A percentile compares a stretch with the other conserved stretches of the same genome.
Evolutionary conservation across 2,329 filamentous ascomycete species (phyloP).

Genomic region (Daldinia sp.): DNA sequence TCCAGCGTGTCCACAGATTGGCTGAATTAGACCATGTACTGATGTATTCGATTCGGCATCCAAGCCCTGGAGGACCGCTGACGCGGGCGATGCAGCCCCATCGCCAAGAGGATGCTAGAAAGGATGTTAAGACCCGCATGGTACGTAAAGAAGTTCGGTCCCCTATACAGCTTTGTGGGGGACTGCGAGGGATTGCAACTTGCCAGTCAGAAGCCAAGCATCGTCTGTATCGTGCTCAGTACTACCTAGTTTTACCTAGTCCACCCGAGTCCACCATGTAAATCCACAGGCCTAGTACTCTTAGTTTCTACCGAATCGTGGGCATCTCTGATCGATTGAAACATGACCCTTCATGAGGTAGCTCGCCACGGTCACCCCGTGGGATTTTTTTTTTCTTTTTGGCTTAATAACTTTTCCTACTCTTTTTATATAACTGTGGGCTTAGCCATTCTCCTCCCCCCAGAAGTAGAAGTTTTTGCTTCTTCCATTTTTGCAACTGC

Average conservation of each 20-base stretch:
- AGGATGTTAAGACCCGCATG: slow-evolving; percentile 33
- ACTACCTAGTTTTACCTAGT: slow-evolving; percentile 15
- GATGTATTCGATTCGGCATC: slow-evolving; percentile 13
- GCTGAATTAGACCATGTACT: slow-evolving; percentile 4
- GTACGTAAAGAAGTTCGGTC: slow-evolving; percentile 38
- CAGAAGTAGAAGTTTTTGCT: not conserved
- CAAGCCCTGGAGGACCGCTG: slow-evolving; percentile 18
- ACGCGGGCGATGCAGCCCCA: slow-evolving; percentile 36
- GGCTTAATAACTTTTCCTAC: slow-evolving; percentile 15
- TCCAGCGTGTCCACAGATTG: not conserved
- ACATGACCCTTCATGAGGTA: slow-evolving; percentile 31
- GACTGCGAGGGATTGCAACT: slow-evolving; percentile 37
- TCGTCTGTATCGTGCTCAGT: slow-evolving; percentile 36
- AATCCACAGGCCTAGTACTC: slow-evolving; percentile 20
- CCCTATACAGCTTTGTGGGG: slow-evolving; percentile 42
- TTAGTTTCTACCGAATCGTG: slow-evolving; percentile 35
- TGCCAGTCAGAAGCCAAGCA: slow-evolving; percentile 41
- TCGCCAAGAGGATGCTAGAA: slow-evolving; percentile 33
- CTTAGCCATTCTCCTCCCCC: slow-evolving; percentile 17
- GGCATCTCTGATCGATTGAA: slow-evolving; percentile 36
- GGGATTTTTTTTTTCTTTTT: slow-evolving; percentile 13
- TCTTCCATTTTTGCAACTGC: slow-evolving; percentile 10
- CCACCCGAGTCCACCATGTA: slow-evolving; percentile 5
- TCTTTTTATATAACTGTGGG: slow-evolving; percentile 33
- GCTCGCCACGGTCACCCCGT: slow-evolving; percentile 37